Evolutionary conservation across 345 rosid species (phyloP).

Genomic region (Brassica carinata): DNA sequence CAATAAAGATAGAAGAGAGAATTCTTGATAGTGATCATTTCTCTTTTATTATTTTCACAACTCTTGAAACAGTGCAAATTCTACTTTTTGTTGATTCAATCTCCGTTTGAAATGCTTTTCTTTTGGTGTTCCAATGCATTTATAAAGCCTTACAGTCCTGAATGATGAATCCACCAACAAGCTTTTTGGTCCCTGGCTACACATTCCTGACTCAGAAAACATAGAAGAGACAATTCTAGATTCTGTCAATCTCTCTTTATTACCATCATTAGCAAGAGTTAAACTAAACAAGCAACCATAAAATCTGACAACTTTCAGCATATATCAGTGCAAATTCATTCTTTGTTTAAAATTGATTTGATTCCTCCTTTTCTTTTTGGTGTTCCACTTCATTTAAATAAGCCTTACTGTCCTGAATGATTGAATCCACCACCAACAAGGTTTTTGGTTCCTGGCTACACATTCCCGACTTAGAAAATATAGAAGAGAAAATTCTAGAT

Average conservation of each 20-base stretch:
- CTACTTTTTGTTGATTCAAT: conserved; percentile 17
- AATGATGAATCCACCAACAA: background rate
- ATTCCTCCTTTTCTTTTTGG: background rate
- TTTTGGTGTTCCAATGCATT: background rate
- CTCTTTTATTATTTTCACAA: conserved; percentile 19
- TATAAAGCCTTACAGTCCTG: background rate
- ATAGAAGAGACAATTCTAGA: background rate
- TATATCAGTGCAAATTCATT: background rate
- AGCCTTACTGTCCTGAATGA: background rate
- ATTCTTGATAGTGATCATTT: conserved; percentile 5
- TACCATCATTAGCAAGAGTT: background rate
- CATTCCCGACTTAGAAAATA: background rate
- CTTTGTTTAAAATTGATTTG: no score
- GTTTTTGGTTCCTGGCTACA: background rate
- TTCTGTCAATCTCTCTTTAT: background rate
- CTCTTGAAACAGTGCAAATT: conserved; percentile 22
- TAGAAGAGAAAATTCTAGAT: background rate
- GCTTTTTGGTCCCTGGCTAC: background rate
- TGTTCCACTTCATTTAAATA: no score
- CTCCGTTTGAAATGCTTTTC: conserved; percentile 3
- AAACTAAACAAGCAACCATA: background rate
- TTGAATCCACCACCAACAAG: background rate
- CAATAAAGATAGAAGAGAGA: conserved; percentile 21
- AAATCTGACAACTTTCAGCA: background rate
- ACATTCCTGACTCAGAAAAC: background rate